A percentile compares a stretch with the other conserved stretches of the same genome.
phyloP scores from a whole-genome alignment of 2,329 filamentous ascomycete genomes.

The Thelonectria olida region DNA sequence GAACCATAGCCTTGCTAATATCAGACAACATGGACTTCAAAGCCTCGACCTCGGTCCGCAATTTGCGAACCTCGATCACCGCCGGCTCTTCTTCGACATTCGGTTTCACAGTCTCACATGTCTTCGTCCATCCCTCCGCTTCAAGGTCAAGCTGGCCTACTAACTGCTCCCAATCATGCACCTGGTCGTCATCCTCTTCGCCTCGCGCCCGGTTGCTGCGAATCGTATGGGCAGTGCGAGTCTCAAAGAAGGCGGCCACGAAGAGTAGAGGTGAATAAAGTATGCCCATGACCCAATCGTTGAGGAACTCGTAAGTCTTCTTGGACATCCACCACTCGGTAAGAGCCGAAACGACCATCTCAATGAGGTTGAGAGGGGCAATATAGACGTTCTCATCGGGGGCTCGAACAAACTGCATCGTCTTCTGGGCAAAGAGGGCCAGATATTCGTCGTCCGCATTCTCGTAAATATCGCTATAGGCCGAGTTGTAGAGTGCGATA shows the following conservation, averaged over 20 bases:
- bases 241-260: slow-evolving; percentile 78
- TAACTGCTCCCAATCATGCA: slow-evolving; percentile 95
- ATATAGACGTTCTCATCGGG: slow-evolving; percentile 99
- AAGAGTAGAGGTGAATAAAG: slow-evolving; percentile 88
- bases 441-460: slow-evolving; percentile 97
- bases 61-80: slow-evolving; percentile 72
- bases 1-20: slow-evolving; percentile 39
- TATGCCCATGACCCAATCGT: slow-evolving; percentile 86
- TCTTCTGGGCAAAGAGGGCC: slow-evolving; percentile 91
- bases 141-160: slow-evolving; percentile 79
- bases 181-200: slow-evolving; percentile 87
- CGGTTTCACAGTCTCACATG: slow-evolving; percentile 77
- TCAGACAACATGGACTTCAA: slow-evolving; percentile 60
- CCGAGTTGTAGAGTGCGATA: slow-evolving; percentile 96
- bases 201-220: slow-evolving; percentile 78
- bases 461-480: slow-evolving; percentile 93
- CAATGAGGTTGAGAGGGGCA: slow-evolving; percentile 91
- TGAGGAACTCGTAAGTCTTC: slow-evolving; percentile 78
- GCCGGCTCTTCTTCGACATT: slow-evolving; percentile 84
- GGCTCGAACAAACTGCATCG: slow-evolving; percentile 94
- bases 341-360: slow-evolving; percentile 80
- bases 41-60: slow-evolving; percentile 67
- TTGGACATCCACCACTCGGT: slow-evolving; percentile 97
- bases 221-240: slow-evolving; percentile 71
- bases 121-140: slow-evolving; percentile 84